Conservation (phyloP, 1,139 yeast species). For the Hyphopichia burtonii region DNA sequence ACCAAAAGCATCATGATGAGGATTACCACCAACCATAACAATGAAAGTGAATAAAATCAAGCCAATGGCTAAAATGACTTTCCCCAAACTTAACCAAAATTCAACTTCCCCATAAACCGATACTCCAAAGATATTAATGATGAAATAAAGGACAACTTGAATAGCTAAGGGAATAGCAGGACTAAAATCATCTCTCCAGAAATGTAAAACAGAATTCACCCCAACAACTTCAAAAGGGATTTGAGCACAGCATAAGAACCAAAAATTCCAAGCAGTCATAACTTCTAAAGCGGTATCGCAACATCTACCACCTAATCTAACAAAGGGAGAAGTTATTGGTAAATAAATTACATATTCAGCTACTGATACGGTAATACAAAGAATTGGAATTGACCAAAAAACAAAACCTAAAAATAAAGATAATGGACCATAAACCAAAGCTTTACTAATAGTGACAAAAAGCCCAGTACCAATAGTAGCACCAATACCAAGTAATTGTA, state of each 20-base stretch:
- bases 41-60: conserved; percentile 17
- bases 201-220: conserved; percentile 73
- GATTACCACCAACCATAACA: conserved; percentile 22
- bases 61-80: conserved; percentile 31
- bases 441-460: conserved; percentile 42
- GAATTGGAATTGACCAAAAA: conserved; percentile 50
- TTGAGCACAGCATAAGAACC: conserved; percentile 69
- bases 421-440: conserved; percentile 49
- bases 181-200: conserved; percentile 68
- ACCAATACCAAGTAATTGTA: conserved; percentile 50
- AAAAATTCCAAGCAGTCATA: conserved; percentile 79
- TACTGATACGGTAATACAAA: conserved; percentile 61
- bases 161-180: conserved; percentile 58
- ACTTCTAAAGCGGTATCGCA: conserved; percentile 69
- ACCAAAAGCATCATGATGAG: conserved; percentile 19
- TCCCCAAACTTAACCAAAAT: conserved; percentile 54
- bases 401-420: conserved; percentile 39
- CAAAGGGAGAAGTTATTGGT: conserved; percentile 64
- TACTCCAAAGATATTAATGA: conserved; percentile 63
- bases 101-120: conserved; percentile 69
- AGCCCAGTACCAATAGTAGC: conserved; percentile 51
- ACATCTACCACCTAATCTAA: conserved; percentile 47
- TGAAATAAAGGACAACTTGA: conserved; percentile 56
- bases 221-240: conserved; percentile 81
- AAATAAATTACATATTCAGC: conserved; percentile 81